Percentiles rank a stretch among this genome's conserved stretches.
Evolutionary conservation across 805 yeast genomes (phyloP).

Genomic region (Yarrowia osloensis): DNA sequence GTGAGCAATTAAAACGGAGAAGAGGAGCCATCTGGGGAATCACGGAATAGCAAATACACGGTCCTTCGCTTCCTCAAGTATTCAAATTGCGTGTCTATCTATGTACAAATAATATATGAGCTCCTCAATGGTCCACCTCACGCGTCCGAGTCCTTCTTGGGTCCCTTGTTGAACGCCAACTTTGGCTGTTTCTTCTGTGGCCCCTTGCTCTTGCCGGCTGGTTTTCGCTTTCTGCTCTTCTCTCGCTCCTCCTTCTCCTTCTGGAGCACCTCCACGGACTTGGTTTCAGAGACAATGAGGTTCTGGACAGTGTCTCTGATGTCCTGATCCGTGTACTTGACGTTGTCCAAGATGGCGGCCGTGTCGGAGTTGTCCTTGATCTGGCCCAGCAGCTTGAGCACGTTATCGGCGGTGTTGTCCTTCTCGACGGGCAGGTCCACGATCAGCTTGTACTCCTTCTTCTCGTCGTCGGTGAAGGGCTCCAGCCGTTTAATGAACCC

Average conservation of each 20-base stretch:
- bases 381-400: not conserved
- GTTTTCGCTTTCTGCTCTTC: constrained; percentile 3
- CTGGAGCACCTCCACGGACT: not conserved
- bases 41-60: no score
- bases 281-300: not conserved
- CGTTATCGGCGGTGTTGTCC: constrained; percentile 15
- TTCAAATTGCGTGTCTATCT: no score
- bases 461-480: not conserved
- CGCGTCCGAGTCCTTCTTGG: not conserved
- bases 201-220: not conserved
- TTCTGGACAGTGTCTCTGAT: not conserved
- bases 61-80: no score
- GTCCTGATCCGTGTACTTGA: not conserved
- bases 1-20: no score
- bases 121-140: no score
- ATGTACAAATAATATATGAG: no score
- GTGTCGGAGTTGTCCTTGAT: not conserved
- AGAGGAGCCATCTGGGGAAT: no score
- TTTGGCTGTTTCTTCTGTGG: constrained; percentile 3
- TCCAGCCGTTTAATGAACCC: constrained; percentile 24
- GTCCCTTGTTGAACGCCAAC: not conserved
- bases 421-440: not conserved
- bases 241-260: constrained; percentile 1
- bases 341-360: not conserved
- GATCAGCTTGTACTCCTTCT: not conserved